Conservation (phyloP, 495 filamentous ascomycete genomes). For the Penicillium macrosclerotiorum region DNA sequence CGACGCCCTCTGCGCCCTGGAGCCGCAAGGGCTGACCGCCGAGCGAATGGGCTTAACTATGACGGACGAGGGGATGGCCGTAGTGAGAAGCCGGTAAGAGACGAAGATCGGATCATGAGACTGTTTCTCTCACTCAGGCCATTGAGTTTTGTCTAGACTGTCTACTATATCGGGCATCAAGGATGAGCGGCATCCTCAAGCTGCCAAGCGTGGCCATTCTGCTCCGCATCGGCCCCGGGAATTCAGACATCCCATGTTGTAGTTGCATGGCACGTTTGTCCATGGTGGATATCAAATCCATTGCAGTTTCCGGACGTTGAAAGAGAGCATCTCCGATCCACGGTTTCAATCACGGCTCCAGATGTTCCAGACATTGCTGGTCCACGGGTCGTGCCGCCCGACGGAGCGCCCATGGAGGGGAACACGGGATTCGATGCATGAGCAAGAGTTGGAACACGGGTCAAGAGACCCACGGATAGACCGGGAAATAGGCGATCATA, state of each 20-base stretch:
- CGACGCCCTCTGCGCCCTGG: neutral
- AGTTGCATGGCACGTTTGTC: too few relatives aligned
- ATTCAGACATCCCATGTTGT: too few relatives aligned
- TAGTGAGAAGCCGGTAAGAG: slow-evolving; percentile 4
- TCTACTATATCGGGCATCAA: neutral
- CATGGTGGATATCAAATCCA: too few relatives aligned
- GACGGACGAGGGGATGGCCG: neutral
- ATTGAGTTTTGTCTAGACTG: neutral
- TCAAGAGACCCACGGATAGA: too few relatives aligned
- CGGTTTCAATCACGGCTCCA: slow-evolving; percentile 11
- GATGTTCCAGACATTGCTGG: slow-evolving; percentile 5
- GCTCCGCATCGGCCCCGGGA: too few relatives aligned
- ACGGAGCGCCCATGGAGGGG: too few relatives aligned
- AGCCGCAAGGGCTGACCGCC: slow-evolving; percentile 8
- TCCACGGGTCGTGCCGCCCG: slow-evolving; percentile 10
- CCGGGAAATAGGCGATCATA: too few relatives aligned
- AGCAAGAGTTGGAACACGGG: too few relatives aligned
- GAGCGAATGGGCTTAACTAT: neutral
- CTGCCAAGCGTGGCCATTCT: too few relatives aligned
- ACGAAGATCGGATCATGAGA: neutral
- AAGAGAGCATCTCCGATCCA: slow-evolving; percentile 7
- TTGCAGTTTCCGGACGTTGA: too few relatives aligned
- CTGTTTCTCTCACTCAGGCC: too few relatives aligned
- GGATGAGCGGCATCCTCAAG: slow-evolving; percentile 5
- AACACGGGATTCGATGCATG: too few relatives aligned